Conservation (phyloP, 805 yeast genomes). For the Metschnikowia matae region DNA sequence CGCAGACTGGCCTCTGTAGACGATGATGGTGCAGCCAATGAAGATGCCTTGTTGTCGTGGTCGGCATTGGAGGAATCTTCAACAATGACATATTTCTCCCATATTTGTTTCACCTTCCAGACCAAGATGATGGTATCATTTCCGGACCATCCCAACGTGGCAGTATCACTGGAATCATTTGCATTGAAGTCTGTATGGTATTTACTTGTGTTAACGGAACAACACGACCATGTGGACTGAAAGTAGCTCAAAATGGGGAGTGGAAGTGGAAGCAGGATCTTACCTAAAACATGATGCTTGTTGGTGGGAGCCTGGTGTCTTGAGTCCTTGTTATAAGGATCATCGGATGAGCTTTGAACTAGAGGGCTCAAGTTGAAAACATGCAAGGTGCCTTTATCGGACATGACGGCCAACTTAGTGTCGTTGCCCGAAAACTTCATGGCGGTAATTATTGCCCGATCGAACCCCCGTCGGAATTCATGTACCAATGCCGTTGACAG, state of each 20-base stretch:
- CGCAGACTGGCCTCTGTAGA: neutral
- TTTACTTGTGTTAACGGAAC: conserved; percentile 56
- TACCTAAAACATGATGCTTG: conserved; percentile 63
- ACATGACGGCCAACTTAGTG: conserved; percentile 71
- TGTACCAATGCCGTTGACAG: conserved; percentile 63
- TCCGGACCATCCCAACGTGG: conserved; percentile 65
- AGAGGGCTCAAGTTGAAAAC: conserved; percentile 52
- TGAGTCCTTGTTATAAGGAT: conserved; percentile 4
- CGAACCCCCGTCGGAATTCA: conserved; percentile 88
- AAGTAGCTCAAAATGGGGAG: conserved; percentile 64
- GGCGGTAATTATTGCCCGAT: conserved; percentile 74
- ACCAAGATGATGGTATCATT: conserved; percentile 69
- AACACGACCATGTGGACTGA: conserved; percentile 84
- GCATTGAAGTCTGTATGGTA: conserved; percentile 25
- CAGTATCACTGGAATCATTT: conserved; percentile 28
- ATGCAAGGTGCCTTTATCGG: conserved; percentile 88
- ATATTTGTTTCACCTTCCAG: conserved; percentile 68
- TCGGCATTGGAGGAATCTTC: conserved; percentile 27
- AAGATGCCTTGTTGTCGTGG: neutral
- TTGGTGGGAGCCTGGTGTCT: conserved; percentile 28
- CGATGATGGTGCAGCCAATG: neutral
- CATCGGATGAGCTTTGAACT: conserved; percentile 2
- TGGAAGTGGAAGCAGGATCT: conserved; percentile 57
- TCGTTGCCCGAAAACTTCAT: conserved; percentile 82
- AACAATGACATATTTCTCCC: conserved; percentile 82